Percentiles rank a stretch among this genome's conserved stretches.
Evolutionary conservation across 192 early-diverging fungal genomes (phyloP).

Genomic region (Rhizoclosmatium globosum): DNA sequence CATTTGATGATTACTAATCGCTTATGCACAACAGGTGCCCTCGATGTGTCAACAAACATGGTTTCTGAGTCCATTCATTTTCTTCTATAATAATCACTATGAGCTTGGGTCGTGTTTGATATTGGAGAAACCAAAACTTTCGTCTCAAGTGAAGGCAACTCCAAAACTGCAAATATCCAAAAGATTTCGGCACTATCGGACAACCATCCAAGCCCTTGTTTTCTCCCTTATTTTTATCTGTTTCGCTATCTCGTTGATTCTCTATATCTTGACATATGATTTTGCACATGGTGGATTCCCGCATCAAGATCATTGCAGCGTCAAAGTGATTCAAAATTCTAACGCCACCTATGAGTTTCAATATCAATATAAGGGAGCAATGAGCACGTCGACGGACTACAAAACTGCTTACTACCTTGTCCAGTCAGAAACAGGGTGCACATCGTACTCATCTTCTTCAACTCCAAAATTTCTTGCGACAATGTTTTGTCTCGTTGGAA

Average conservation of each 20-base stretch:
- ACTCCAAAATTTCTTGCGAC: not conserved
- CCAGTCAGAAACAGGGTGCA: not conserved
- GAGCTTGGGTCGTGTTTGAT: not conserved
- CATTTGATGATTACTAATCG: not conserved
- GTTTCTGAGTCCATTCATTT: constrained; percentile 14
- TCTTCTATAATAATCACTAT: constrained; percentile 12
- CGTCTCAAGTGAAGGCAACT: not conserved
- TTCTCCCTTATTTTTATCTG: not conserved
- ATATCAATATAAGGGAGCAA: not conserved
- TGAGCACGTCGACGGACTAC: not conserved
- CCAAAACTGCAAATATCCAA: not conserved
- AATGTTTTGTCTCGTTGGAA: not conserved
- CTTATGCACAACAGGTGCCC: not conserved
- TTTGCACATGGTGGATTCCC: not conserved
- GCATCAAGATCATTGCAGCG: not conserved
- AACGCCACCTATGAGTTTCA: not conserved
- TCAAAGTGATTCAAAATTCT: not conserved
- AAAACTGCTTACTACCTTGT: not conserved
- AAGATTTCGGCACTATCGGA: not conserved
- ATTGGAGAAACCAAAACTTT: not conserved
- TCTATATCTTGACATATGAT: not conserved
- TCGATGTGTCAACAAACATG: not conserved
- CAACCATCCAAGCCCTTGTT: not conserved
- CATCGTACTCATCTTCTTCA: not conserved
- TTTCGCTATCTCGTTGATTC: not conserved